Evolutionary conservation across 768 basidiomycete species (phyloP).

Genomic region (Naganishia vaughanmartiniae): DNA sequence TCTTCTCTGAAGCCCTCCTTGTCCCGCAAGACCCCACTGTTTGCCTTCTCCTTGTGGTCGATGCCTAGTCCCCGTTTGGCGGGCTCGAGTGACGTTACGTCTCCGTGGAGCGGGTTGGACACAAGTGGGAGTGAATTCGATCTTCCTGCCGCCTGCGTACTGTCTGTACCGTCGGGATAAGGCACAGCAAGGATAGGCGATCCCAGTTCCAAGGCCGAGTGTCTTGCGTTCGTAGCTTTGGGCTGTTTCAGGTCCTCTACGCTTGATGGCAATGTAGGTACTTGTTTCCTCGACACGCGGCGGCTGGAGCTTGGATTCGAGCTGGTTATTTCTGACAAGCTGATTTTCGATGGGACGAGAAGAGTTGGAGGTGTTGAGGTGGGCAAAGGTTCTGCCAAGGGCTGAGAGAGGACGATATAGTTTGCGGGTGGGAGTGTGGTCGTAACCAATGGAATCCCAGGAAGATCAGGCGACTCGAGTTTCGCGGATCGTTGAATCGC

Average conservation of each 20-base stretch:
- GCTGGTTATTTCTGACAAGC: neutral
- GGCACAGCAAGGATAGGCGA: neutral
- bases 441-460: neutral
- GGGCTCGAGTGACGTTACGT: neutral
- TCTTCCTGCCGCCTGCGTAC: neutral
- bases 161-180: neutral
- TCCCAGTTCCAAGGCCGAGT: too few relatives aligned
- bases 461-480: neutral
- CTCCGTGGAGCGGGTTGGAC: neutral
- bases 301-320: neutral
- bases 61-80: neutral
- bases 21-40: neutral
- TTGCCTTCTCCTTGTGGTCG: neutral
- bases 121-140: neutral
- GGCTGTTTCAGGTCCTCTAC: neutral
- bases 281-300: conserved; percentile 12
- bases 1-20: neutral
- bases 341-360: neutral
- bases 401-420: neutral
- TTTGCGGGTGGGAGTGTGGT: neutral
- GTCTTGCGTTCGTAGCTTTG: neutral
- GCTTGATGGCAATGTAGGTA: neutral
- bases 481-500: neutral
- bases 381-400: neutral
- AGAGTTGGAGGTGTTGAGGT: neutral